Conservation (phyloP, 192 early-diverging fungal genomes). For the Obelidium mucronatum region DNA sequence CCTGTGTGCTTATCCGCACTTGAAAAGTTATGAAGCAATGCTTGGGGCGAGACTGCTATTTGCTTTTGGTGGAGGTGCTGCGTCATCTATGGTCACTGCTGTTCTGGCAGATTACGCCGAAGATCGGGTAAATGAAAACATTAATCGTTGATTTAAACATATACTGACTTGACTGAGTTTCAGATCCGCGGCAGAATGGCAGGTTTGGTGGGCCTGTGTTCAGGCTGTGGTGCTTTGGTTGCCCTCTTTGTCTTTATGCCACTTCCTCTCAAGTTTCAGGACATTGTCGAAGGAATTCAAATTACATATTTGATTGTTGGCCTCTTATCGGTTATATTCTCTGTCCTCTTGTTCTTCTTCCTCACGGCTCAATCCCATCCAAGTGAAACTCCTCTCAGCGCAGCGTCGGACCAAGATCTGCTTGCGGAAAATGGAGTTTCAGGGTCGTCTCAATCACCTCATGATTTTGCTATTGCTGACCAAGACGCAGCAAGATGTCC, state of each 20-base stretch:
- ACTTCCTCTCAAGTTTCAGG: conserved; percentile 48
- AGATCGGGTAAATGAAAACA: background rate
- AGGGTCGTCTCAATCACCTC: no score
- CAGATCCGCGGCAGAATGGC: conserved; percentile 45
- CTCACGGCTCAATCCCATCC: background rate
- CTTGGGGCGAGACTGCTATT: conserved; percentile 69
- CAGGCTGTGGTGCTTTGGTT: conserved; percentile 68
- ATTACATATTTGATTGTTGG: conserved; percentile 49
- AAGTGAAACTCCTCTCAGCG: background rate
- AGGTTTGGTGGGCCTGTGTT: conserved; percentile 66
- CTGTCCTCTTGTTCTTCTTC: background rate
- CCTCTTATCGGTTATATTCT: conserved; percentile 37
- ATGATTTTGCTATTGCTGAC: no score
- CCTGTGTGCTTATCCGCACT: conserved; percentile 59
- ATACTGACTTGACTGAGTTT: no score
- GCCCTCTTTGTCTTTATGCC: conserved; percentile 59
- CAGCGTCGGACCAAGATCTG: no score
- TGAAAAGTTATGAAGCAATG: conserved; percentile 64
- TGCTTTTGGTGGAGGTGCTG: conserved; percentile 69
- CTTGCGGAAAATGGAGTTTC: no score
- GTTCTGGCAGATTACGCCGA: conserved; percentile 59
- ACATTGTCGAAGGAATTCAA: conserved; percentile 40
- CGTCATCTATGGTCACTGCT: conserved; percentile 73
- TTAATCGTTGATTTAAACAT: background rate
- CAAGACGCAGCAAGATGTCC: no score